Evolutionary conservation across 169 alveolate species (phyloP).

Genomic region (Plasmodium reichenowi): DNA sequence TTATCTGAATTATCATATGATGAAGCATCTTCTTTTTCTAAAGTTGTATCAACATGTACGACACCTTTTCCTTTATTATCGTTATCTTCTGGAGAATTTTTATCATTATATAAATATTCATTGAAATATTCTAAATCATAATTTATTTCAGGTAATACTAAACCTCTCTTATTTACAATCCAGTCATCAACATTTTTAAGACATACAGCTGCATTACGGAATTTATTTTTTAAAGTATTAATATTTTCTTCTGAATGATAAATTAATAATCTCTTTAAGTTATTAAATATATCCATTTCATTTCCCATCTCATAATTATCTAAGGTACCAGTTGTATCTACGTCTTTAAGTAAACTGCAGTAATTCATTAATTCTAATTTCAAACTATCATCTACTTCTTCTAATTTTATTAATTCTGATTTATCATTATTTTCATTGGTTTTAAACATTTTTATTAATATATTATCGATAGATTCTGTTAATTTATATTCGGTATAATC

Average conservation of each 20-base stretch:
- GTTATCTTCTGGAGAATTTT: not conserved
- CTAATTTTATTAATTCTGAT: constrained; percentile 5
- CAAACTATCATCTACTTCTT: not conserved
- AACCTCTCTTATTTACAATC: not conserved
- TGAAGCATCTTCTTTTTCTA: not conserved
- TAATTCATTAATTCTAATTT: constrained; percentile 1
- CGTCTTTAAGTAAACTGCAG: not conserved
- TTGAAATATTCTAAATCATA: not conserved
- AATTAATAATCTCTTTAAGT: not conserved
- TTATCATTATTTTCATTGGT: not conserved
- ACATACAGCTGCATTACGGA: constrained; percentile 13
- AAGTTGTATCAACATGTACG: not conserved
- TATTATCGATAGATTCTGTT: not conserved
- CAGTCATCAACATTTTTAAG: constrained; percentile 9
- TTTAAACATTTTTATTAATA: not conserved
- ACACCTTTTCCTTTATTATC: not conserved
- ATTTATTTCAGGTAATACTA: not conserved
- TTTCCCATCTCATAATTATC: constrained; percentile 1
- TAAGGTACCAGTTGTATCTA: not conserved
- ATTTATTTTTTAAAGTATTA: not conserved
- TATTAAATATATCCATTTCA: constrained; percentile 4
- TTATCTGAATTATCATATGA: not conserved
- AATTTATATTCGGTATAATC: not conserved
- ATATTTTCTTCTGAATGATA: not conserved
- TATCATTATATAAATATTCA: not conserved